phyloP scores from a whole-genome alignment of 371 early-diverging fungal species.

The Lichtheimia ornata region DNA sequence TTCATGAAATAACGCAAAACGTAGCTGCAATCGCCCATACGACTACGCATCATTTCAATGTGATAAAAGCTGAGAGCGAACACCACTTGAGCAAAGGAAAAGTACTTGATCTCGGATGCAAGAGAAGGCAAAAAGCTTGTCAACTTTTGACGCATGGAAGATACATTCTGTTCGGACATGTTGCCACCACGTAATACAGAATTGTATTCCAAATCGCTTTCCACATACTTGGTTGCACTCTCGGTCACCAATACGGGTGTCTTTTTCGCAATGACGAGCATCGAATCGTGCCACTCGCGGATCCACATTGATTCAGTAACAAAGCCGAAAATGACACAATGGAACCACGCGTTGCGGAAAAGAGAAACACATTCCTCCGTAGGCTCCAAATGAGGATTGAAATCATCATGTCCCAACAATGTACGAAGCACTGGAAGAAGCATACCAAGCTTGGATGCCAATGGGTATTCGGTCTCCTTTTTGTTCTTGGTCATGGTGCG shows the following conservation, averaged over 20 bases:
- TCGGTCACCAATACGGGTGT: conserved; percentile 84
- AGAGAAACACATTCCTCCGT: conserved; percentile 66
- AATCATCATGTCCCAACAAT: conserved; percentile 61
- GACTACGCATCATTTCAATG: conserved; percentile 81
- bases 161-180: conserved; percentile 58
- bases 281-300: conserved; percentile 71
- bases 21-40: conserved; percentile 67
- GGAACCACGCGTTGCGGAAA: conserved; percentile 92
- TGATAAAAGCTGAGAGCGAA: conserved; percentile 87
- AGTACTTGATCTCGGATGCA: conserved; percentile 61
- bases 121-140: conserved; percentile 37
- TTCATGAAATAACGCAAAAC: conserved; percentile 85
- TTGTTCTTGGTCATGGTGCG: conserved; percentile 48
- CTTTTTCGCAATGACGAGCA: conserved; percentile 77
- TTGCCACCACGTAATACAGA: conserved; percentile 77
- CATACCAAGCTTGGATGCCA: conserved; percentile 64
- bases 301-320: conserved; percentile 78
- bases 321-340: conserved; percentile 78
- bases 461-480: conserved; percentile 51
- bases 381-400: conserved; percentile 61
- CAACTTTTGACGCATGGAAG: conserved; percentile 37
- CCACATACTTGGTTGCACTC: conserved; percentile 76
- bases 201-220: conserved; percentile 88
- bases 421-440: conserved; percentile 68
- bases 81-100: conserved; percentile 74